Percentiles rank a stretch among this genome's conserved stretches.
phyloP scores from a whole-genome alignment of 2,329 filamentous ascomycete species.

The Chaetomium strumarium region DNA sequence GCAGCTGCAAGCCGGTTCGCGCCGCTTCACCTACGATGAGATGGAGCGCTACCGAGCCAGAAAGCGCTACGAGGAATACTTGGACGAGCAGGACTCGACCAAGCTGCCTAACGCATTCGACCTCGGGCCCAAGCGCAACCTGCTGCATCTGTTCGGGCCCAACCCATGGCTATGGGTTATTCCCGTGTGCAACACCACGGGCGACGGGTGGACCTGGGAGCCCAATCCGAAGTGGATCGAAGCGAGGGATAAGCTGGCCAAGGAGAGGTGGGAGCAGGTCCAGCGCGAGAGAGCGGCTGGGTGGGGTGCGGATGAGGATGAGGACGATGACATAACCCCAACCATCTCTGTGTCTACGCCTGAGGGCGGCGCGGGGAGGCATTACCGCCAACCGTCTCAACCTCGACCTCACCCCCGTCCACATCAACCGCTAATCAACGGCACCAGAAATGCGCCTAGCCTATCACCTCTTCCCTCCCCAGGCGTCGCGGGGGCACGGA shows the following conservation, averaged over 20 bases:
- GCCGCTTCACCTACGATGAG: conserved; percentile 48
- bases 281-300: conserved; percentile 60
- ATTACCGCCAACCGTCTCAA: conserved; percentile 25
- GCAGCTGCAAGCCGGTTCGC: conserved; percentile 30
- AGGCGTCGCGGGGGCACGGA: conserved; percentile 29
- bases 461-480: not conserved
- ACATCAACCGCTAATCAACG: conserved; percentile 17
- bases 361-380: conserved; percentile 28
- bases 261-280: conserved; percentile 54
- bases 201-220: conserved; percentile 94
- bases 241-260: conserved; percentile 57
- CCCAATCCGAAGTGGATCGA: conserved; percentile 72
- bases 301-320: conserved; percentile 47
- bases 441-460: not conserved
- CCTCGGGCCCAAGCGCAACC: conserved; percentile 73
- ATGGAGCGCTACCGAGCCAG: conserved; percentile 50
- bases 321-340: conserved; percentile 13
- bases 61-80: conserved; percentile 61
- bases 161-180: conserved; percentile 68
- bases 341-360: not conserved
- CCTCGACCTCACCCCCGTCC: conserved; percentile 4
- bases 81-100: conserved; percentile 83
- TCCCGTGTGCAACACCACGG: conserved; percentile 77
- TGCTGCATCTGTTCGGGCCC: conserved; percentile 75
- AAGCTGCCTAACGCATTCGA: conserved; percentile 92